These are phyloP conservation scores for Claviceps maximensis DNA, from an alignment of 2,329 filamentous ascomycete genomes.

Conservation along the genomic window DNA sequence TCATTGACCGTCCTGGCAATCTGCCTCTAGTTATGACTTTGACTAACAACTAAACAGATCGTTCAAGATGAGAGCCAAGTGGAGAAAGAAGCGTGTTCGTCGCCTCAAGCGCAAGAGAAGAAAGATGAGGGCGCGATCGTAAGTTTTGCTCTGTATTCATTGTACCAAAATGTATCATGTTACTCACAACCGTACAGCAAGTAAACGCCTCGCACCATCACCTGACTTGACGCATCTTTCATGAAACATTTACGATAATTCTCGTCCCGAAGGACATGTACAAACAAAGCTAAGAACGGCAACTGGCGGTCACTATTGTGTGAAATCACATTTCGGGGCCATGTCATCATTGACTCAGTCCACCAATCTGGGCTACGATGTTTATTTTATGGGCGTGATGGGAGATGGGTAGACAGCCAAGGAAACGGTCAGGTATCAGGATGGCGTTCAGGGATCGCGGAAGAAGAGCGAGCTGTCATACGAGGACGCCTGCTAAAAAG, in stretches of 20 bases:
- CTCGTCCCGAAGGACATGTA: constrained; percentile 16
- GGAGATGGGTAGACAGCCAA: constrained; percentile 21
- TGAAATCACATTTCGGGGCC: constrained; percentile 12
- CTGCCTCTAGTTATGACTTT: no score
- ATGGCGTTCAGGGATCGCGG: constrained; percentile 16
- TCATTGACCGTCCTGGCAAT: neutral
- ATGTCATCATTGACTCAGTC: constrained; percentile 3
- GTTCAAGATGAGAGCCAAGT: constrained; percentile 83
- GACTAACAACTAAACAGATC: constrained; percentile 9
- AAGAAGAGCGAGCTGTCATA: constrained; percentile 15
- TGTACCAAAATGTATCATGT: neutral
- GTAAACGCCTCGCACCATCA: constrained; percentile 51
- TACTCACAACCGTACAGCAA: constrained; percentile 38
- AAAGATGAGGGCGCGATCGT: constrained; percentile 98
- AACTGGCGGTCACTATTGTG: constrained; percentile 3
- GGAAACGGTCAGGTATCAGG: constrained; percentile 18
- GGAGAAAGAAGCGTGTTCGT: constrained; percentile 99
- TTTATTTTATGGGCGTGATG: constrained; percentile 15
- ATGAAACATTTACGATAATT: constrained; percentile 23
- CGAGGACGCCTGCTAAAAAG: constrained; percentile 13
- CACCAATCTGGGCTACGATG: constrained; percentile 7
- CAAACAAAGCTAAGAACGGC: constrained; percentile 12
- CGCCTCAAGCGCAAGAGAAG: constrained; percentile 99
- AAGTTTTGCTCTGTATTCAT: constrained; percentile 32
- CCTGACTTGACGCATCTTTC: constrained; percentile 38